Evolutionary conservation across 495 filamentous ascomycete genomes (phyloP), one percentile per base, ranked within the genome.

Genomic region (Trichoderma virens): DNA sequence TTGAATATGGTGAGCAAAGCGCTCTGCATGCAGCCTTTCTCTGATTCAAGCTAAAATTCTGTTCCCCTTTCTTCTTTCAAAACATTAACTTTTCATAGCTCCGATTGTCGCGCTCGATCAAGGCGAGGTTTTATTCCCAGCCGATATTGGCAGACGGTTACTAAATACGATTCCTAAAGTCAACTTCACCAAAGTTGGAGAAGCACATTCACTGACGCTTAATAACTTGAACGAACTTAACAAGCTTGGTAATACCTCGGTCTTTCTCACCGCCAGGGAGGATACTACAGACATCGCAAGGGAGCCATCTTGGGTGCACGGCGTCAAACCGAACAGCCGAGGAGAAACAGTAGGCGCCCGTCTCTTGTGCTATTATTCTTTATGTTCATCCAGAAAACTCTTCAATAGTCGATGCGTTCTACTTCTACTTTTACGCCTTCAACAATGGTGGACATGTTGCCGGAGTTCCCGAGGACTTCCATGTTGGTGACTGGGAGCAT

Each of bases 291-390:
- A 51, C n/a, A 16, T 51, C 16, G 45, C 45, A 4, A 51, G n/a
- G 20, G n/a, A 51, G 45, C 45, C 45, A n/a, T 25, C 18, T 6
- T 51, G 45, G 45, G 45, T 51, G n/a, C 45, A 51, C 23, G 45
- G 45, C 6, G 45, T 51, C 6, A 51, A 51, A n/a, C 45, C 45
- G 23, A 51, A 51, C 23, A n/a, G 7, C n/a, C 45, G n/a, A 51
- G 45, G 45, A 16, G 45, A 51, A n/a, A 51, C 45, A 16, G 45
- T 51, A 20, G 45, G 45, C 45, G 45, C n/a, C 45, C 45, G n/a
- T 51, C 45, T 51, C 45, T 25, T 51, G 45, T 20, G n/a, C 45
- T n/a, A 51, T 51, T n/a, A 25, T 51, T 51, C 45, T 51, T 51
- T n/a, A n/a, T n/a, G 5, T 20, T 20, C 45, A 51, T 20, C 20